Base-by-base conservation (phyloP, 805 yeast species). In the Yarrowia bubula region DNA sequence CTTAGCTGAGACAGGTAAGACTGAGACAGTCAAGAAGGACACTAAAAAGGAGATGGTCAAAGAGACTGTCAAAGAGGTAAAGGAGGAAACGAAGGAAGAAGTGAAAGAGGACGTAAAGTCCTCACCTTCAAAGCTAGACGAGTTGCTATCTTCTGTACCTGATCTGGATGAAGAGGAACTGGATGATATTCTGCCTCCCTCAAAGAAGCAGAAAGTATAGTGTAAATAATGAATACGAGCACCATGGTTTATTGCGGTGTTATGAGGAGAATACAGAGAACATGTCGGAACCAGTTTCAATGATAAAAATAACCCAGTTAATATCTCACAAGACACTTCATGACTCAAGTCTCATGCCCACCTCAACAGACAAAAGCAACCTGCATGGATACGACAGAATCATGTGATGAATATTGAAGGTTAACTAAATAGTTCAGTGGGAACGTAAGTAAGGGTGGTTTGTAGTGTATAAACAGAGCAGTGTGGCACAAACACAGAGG, bases 1-100 rank as follows among this genome's bases (percentile, higher is more conserved):
- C 48, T 74, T 82, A 11, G 76, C n/a, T n/a, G 22, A 38, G 6
- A 14, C 8, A 15, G 31, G 22, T 32, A 28, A 15, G 28, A 3
- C 28, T 13, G 15, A 28, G 42, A 35, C 42, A 33, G 39, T 4
- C 37, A 22, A 42, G 32, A 14, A 17, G 41, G 41, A 32, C 5
- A 13, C 41, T 8, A 48, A 48, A 39, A 8, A 32, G 17, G 6
- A 15, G 15, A 11, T 8, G 11, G 33, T 7, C 5, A 14, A 46
- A 46, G n/a, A 28, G 48, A 15, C 48, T 18, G 15, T 42, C 47
- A 18, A 42, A 2, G 22, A 42, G 32, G 4, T 31, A 1, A 31
- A 18, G 4, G 33, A 22, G n/a, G 31, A 10, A 11, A 1, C 8
- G 7, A 22, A 43, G 33, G 13, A 44, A 13, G 15, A 46, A 10